phyloP scores from a whole-genome alignment of 78 protist species.

The Speleostelium caveatum region DNA sequence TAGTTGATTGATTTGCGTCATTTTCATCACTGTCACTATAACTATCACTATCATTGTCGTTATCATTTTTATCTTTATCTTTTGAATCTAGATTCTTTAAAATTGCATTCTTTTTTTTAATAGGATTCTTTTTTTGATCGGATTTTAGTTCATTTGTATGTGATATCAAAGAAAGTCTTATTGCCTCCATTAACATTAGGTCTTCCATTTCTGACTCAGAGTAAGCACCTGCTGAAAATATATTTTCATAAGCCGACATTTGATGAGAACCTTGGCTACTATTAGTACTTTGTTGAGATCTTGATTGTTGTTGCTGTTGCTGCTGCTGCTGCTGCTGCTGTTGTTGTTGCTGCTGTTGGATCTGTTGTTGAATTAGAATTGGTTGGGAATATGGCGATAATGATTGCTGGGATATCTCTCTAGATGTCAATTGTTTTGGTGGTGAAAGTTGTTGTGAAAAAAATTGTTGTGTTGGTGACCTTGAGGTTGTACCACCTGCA shows the following conservation, averaged over 20 bases:
- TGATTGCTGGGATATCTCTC: constrained; percentile 4
- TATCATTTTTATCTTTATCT: not conserved
- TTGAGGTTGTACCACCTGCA: not conserved
- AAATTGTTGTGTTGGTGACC: constrained; percentile 40
- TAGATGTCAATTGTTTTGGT: constrained; percentile 17
- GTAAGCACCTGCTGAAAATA: constrained; percentile 34
- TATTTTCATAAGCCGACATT: constrained; percentile 11
- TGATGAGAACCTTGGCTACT: not conserved
- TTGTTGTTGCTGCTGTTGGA: not conserved
- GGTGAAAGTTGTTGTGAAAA: constrained; percentile 26
- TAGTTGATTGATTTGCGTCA: too few species aligned
- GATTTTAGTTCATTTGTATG: constrained; percentile 29
- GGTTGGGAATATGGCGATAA: constrained; percentile 13
- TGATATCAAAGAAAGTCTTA: constrained; percentile 45
- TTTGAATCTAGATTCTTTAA: too few species aligned
- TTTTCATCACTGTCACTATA: not conserved
- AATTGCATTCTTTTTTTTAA: not conserved
- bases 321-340: not conserved
- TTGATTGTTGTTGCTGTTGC: not conserved
- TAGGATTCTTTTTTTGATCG: too few species aligned
- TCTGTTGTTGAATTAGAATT: not conserved
- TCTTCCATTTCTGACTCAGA: constrained; percentile 49
- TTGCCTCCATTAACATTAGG: constrained; percentile 56
- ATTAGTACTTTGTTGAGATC: not conserved
- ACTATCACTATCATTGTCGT: not conserved